Evolutionary conservation across 2,329 filamentous ascomycete species (phyloP).

Genomic region (Rugonectria rugulosa): DNA sequence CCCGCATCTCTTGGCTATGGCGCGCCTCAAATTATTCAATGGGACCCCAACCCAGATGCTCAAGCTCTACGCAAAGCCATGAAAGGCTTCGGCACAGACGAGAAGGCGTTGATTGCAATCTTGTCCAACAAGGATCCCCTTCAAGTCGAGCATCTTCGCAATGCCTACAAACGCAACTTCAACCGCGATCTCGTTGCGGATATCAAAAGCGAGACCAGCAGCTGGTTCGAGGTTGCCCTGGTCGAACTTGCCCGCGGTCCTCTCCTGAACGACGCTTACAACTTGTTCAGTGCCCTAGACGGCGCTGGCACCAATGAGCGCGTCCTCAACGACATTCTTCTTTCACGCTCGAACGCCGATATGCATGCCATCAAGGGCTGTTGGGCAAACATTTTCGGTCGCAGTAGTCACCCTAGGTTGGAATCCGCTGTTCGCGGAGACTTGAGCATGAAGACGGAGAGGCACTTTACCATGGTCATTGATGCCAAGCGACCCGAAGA

Average conservation of each 20-base stretch:
- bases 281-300: slow-evolving; percentile 74
- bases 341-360: slow-evolving; percentile 86
- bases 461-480: slow-evolving; percentile 84
- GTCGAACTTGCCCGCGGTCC: slow-evolving; percentile 81
- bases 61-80: slow-evolving; percentile 80
- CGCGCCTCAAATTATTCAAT: slow-evolving; percentile 71
- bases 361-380: slow-evolving; percentile 80
- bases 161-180: slow-evolving; percentile 70
- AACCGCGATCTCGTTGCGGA: slow-evolving; percentile 76
- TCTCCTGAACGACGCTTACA: slow-evolving; percentile 76
- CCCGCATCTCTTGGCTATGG: slow-evolving; percentile 79
- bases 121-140: slow-evolving; percentile 79
- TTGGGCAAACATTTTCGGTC: slow-evolving; percentile 64
- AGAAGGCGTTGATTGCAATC: slow-evolving; percentile 75
- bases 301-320: slow-evolving; percentile 87
- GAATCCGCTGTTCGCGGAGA: slow-evolving; percentile 79
- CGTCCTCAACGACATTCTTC: slow-evolving; percentile 84
- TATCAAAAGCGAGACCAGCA: slow-evolving; percentile 77
- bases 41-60: slow-evolving; percentile 73
- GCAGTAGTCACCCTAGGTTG: slow-evolving; percentile 70
- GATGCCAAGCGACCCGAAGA: slow-evolving; percentile 80
- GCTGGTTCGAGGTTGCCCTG: slow-evolving; percentile 78
- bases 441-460: slow-evolving; percentile 84
- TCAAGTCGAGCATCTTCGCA: slow-evolving; percentile 74
- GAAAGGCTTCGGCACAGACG: slow-evolving; percentile 93